Base-by-base conservation (phyloP, 139 green algal species). In the Mesotaenium endlicherianum region DNA sequence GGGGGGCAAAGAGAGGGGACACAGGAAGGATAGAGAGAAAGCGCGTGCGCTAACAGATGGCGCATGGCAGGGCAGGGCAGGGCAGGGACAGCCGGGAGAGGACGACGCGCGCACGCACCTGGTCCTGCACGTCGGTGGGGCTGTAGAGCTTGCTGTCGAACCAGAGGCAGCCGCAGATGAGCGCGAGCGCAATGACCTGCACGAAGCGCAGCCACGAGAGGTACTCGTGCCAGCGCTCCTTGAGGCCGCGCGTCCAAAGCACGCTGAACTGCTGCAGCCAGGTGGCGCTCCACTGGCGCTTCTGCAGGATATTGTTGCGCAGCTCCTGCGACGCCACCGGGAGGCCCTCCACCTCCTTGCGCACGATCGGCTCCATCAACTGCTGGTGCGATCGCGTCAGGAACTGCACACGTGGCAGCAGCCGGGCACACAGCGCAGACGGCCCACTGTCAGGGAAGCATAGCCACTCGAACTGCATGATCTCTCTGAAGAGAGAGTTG, bases 101-200 rank as follows among this genome's bases (percentile, higher is more conserved):
- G 31, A 45, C 8, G 3, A 43, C n/a, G 17, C 55, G 47, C 47
- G 14, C 1, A 30, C 39, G 38, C 26, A 83, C 81, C 81, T 71
- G 58, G 20, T 87, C 83, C 44, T 44, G 8, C 17, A 87, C 26
- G 38, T 72, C 40, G 0, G 4, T 38, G 14, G 2, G 34, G 34
- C 31, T 84, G 55, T 70, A 34, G 59, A 26, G n/a, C 1, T 55
- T 26, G 36, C 3, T 47, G 39, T 75, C 41, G 41, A 75, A 88
- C 83, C 83, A 88, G 1, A 88, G 77, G 3, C 44, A 42, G 8
- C 77, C 83, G 4, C 49, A 64, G 49, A 88, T 81, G 40, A 88
- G n/a, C 1, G 41, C 20, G 0, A 87, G 38, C 17, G 77, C 75
- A 40, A 78, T 58, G 34, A 85, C 42, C 45, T 88, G 81, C 5